These are phyloP conservation scores for Picocystis sp. DNA, from an alignment of 163 green algal genomes.

Conservation along the genomic window DNA sequence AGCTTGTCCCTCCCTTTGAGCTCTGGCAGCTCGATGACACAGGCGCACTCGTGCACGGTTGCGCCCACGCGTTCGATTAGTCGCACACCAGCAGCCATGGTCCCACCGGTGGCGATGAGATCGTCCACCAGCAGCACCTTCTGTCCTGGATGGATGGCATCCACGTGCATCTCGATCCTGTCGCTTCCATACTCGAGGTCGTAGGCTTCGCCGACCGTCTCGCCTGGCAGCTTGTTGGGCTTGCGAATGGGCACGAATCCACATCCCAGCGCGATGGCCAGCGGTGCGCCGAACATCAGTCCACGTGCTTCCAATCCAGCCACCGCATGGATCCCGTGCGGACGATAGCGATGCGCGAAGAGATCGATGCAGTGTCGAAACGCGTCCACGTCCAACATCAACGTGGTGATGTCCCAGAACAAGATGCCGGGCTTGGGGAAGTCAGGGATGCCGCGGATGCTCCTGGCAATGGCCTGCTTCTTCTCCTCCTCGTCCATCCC, in stretches of 20 bases:
- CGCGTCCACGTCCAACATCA: slow-evolving; percentile 67
- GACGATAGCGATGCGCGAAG: slow-evolving; percentile 59
- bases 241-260: slow-evolving; percentile 92
- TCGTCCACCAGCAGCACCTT: slow-evolving; percentile 88
- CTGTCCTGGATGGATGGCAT: slow-evolving; percentile 56
- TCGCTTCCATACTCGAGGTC: slow-evolving; percentile 82
- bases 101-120: slow-evolving; percentile 93
- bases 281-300: slow-evolving; percentile 90
- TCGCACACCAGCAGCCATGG: slow-evolving; percentile 46
- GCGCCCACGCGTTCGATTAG: slow-evolving; percentile 48
- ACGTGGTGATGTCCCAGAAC: slow-evolving; percentile 89
- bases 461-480: slow-evolving; percentile 10
- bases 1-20: slow-evolving; percentile 27
- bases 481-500: too few species aligned
- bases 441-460: slow-evolving; percentile 42
- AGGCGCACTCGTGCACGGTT: slow-evolving; percentile 58
- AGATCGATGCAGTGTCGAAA: slow-evolving; percentile 79
- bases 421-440: slow-evolving; percentile 71
- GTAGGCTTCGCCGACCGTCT: slow-evolving; percentile 72
- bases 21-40: slow-evolving; percentile 72
- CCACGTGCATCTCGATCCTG: slow-evolving; percentile 90
- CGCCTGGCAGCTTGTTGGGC: slow-evolving; percentile 89
- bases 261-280: slow-evolving; percentile 65
- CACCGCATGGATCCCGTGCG: slow-evolving; percentile 1
- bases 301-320: slow-evolving; percentile 92